A percentile compares a stretch with the other conserved stretches of the same genome.
These are phyloP conservation scores for Heterococcus sp. DNA, from an alignment of 108 stramenopile species.

Conservation along the genomic window DNA sequence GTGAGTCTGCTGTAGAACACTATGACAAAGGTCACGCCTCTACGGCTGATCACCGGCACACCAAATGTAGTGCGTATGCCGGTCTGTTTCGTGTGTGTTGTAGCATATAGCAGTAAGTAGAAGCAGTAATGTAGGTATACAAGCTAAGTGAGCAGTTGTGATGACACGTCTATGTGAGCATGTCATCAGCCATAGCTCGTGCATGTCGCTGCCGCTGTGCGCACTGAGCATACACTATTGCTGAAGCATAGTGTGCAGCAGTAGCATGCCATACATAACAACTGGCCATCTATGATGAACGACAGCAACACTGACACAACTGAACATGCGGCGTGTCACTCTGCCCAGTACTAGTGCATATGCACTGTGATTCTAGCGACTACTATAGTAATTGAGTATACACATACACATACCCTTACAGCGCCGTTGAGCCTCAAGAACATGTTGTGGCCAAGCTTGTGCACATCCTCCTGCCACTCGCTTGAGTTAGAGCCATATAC, in stretches of 20 bases:
- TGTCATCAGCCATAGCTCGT: no score
- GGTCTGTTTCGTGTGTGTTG: no score
- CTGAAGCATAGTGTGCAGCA: background rate
- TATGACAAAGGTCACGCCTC: constrained; percentile 37
- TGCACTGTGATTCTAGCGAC: no score
- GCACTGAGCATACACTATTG: no score
- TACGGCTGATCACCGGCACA: constrained; percentile 32
- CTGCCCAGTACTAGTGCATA: no score
- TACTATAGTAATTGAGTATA: no score
- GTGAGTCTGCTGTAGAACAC: constrained; percentile 39
- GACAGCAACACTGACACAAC: no score
- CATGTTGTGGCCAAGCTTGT: background rate
- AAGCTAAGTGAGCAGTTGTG: background rate
- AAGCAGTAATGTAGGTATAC: background rate
- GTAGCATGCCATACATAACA: background rate
- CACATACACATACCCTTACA: background rate
- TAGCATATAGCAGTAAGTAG: background rate
- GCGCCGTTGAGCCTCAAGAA: constrained; percentile 25
- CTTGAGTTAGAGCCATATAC: constrained; percentile 22
- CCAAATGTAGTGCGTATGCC: constrained; percentile 37
- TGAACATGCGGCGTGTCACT: no score
- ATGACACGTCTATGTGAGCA: no score
- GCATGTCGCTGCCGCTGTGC: no score
- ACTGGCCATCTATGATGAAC: no score
- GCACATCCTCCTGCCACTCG: constrained; percentile 40